phyloP scores from a whole-genome alignment of 805 yeast species.

The Kodamaea kaohsiungensis region DNA sequence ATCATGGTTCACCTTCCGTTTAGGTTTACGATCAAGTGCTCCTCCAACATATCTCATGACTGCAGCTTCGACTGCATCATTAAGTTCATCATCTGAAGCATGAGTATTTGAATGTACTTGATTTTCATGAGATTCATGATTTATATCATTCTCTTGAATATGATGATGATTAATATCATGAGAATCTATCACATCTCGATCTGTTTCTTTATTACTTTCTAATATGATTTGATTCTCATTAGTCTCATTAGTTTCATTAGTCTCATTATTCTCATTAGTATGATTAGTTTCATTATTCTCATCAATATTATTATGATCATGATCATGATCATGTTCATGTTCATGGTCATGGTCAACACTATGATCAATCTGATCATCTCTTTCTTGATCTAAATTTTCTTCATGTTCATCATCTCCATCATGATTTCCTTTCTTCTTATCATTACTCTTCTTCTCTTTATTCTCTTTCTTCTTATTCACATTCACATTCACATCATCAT shows the following conservation, averaged over 20 bases:
- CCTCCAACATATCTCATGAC: slow-evolving; percentile 74
- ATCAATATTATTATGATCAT: too few species aligned
- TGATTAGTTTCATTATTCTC: too few species aligned
- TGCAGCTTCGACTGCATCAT: slow-evolving; percentile 72
- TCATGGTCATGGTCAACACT: too few species aligned
- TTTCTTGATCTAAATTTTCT: too few species aligned
- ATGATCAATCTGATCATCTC: too few species aligned
- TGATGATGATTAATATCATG: neutral
- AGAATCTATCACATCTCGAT: neutral
- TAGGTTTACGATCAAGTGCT: slow-evolving; percentile 39
- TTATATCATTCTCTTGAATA: neutral
- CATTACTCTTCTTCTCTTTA: neutral
- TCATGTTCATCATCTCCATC: too few species aligned
- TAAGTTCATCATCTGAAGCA: slow-evolving; percentile 21
- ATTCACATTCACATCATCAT: neutral
- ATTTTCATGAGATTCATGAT: slow-evolving; percentile 6
- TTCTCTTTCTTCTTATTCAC: neutral
- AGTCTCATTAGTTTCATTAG: too few species aligned
- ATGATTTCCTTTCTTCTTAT: neutral
- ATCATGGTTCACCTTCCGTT: slow-evolving; percentile 34
- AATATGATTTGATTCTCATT: too few species aligned
- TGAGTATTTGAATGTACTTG: neutral
- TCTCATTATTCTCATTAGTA: too few species aligned
- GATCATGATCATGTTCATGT: too few species aligned
- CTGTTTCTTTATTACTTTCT: too few species aligned